Conservation (phyloP, 495 filamentous ascomycete genomes). For the Glutinoglossum americanum region DNA sequence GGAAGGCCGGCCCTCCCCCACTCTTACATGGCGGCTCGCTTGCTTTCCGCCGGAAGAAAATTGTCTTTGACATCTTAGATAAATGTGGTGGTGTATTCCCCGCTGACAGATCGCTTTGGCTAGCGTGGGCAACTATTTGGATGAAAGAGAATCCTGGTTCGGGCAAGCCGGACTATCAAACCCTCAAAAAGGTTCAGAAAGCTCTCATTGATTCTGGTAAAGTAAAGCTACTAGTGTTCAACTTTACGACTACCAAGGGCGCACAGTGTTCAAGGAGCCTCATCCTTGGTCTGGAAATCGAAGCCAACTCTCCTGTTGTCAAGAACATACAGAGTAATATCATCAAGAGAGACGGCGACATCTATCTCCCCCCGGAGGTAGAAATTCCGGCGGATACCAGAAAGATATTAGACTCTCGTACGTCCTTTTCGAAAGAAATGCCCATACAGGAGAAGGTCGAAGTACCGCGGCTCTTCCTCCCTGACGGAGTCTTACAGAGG, state of each 20-base stretch:
- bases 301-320: conserved; percentile 28
- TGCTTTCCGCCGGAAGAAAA: conserved; percentile 29
- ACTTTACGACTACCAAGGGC: conserved; percentile 31
- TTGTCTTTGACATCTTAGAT: conserved; percentile 48
- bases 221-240: conserved; percentile 39
- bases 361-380: conserved; percentile 20
- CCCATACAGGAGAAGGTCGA: background rate
- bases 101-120: conserved; percentile 46
- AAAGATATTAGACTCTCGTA: background rate
- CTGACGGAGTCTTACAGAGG: background rate
- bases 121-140: conserved; percentile 44
- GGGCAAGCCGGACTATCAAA: conserved; percentile 29
- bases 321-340: conserved; percentile 30
- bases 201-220: conserved; percentile 34
- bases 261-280: conserved; percentile 33
- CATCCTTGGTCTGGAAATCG: conserved; percentile 25
- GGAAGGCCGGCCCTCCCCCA: background rate
- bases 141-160: conserved; percentile 22
- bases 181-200: conserved; percentile 33
- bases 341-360: conserved; percentile 20
- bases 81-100: conserved; percentile 54
- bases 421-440: background rate
- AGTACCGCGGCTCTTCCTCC: background rate
- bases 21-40: conserved; percentile 19
- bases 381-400: conserved; percentile 10